Conservation (phyloP, 768 basidiomycete species). For the Boletus vinaceobasis region DNA sequence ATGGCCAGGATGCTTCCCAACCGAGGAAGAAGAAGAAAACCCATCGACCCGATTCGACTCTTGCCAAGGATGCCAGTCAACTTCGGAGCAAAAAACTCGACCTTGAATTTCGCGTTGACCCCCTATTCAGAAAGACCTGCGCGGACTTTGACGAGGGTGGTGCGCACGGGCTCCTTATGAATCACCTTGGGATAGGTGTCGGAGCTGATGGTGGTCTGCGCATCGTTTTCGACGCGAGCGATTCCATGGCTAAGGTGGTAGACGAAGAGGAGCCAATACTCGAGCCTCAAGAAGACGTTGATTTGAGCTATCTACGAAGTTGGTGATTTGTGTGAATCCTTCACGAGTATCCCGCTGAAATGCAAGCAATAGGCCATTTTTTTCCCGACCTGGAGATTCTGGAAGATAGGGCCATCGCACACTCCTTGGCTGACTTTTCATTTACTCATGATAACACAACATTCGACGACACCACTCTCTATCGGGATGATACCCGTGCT, state of each 20-base stretch:
- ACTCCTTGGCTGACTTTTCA: slow-evolving; percentile 76
- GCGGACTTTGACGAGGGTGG: slow-evolving; percentile 99
- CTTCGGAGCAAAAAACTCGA: slow-evolving; percentile 91
- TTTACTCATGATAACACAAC: slow-evolving; percentile 66
- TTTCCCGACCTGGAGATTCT: slow-evolving; percentile 65
- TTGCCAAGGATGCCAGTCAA: slow-evolving; percentile 82
- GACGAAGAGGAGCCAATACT: slow-evolving; percentile 65
- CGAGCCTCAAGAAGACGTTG: slow-evolving; percentile 68
- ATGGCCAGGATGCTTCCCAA: slow-evolving; percentile 61
- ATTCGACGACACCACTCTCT: slow-evolving; percentile 61
- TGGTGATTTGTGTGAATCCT: slow-evolving; percentile 20
- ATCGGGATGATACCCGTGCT: slow-evolving; percentile 49
- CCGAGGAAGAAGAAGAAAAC: slow-evolving; percentile 58
- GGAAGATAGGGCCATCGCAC: slow-evolving; percentile 71
- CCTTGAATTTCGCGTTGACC: slow-evolving; percentile 94
- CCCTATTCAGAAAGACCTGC: slow-evolving; percentile 95
- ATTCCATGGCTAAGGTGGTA: slow-evolving; percentile 74
- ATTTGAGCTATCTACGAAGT: slow-evolving; percentile 64
- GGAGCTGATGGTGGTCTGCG: slow-evolving; percentile 79
- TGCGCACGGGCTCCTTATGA: slow-evolving; percentile 94
- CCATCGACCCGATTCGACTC: slow-evolving; percentile 73
- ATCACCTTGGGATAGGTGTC: slow-evolving; percentile 78
- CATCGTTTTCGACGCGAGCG: slow-evolving; percentile 95
- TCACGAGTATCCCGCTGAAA: slow-evolving; percentile 4
- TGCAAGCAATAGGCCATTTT: slow-evolving; percentile 52